Evolutionary conservation across 345 rosid species (phyloP), one percentile per base, ranked within the genome.

Genomic region (Eucalyptus brandiana): DNA sequence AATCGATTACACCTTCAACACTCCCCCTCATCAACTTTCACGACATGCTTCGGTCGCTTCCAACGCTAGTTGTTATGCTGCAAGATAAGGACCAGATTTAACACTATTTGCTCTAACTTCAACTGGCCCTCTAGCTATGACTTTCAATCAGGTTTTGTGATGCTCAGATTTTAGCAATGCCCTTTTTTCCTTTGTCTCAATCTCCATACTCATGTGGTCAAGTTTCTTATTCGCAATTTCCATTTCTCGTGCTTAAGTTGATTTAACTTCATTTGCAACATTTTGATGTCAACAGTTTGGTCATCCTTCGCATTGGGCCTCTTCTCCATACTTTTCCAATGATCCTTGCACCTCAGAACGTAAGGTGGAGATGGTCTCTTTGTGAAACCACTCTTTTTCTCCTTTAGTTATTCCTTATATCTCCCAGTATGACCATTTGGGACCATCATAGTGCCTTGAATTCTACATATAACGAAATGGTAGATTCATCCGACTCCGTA

Each of bases 361-460:
- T 97, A 96, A 86, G 97, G 93, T 26, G 97, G 87, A 13, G 95
- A 93, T 67, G 99, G 99, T 91, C 98, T 93, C 93, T 95, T 97
- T 92, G 93, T 87, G 40, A 94, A 91, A 44, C 93, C 96, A 89
- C 91, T 93, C 86, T 93, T 94, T 86, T 91, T 91, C 95, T 95
- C 92, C 94, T 96, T 95, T 89, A 91, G 92, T 86, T 94, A 93
- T 62, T 94, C 95, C 83, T 93, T 91, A 60, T 95, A 95, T 48
- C 87, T 90, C 90, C 85, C n/a, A 44, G 93, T 89, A 72, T 95
- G 98, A 89, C 89, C 90, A 28, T 92, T 87, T 5, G 96, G 94
- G 40, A 97, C 93, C 69, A 87, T 88, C 98, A 96, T 91, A 62
- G 89, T 94, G 56, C 56, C 56, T 53, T 19, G 56, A 53, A 53